Conservation (phyloP, 108 stramenopile species). For the Nannochloropsis oceanica region DNA sequence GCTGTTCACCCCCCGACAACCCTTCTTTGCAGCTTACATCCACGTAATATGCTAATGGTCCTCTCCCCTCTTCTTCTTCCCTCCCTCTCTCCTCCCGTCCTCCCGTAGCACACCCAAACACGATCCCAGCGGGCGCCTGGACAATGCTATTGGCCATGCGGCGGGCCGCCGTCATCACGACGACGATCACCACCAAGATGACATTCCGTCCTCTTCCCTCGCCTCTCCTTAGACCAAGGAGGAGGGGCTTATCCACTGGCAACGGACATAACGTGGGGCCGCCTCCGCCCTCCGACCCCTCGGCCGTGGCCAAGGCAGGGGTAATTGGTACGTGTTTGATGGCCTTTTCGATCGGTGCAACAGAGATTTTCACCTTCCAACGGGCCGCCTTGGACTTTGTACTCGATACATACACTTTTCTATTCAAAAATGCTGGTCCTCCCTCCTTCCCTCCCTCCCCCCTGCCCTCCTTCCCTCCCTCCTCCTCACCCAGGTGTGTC, state of each 20-base stretch:
- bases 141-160: background rate
- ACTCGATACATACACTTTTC: too few relatives aligned
- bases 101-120: background rate
- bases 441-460: too few relatives aligned
- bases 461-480: too few relatives aligned
- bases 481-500: background rate
- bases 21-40: too few relatives aligned
- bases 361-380: too few relatives aligned
- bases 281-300: background rate
- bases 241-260: background rate
- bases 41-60: too few relatives aligned
- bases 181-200: too few relatives aligned
- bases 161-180: background rate
- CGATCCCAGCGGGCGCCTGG: background rate
- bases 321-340: background rate
- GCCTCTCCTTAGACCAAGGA: background rate
- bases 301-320: background rate
- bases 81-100: background rate
- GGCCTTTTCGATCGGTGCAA: background rate
- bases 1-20: too few relatives aligned
- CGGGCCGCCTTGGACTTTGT: too few relatives aligned
- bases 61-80: background rate
- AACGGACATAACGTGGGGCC: background rate
- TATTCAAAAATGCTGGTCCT: too few relatives aligned
- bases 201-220: too few relatives aligned